Percentiles rank a stretch among this genome's conserved stretches.
phyloP scores from a whole-genome alignment of 345 rosid species.

The Crucihimalaya himalaica region DNA sequence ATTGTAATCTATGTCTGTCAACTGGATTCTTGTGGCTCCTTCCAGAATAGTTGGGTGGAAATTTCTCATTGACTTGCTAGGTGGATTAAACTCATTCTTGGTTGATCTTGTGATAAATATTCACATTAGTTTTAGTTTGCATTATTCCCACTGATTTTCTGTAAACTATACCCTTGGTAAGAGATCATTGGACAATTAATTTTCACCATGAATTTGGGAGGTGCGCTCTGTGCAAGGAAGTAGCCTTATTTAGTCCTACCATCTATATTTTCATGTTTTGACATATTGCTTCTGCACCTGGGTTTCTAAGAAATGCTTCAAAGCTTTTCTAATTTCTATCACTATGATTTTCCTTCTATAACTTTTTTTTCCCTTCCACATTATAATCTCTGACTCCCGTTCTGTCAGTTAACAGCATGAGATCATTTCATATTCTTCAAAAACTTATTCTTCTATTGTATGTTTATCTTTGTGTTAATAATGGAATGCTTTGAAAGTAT shows the following conservation, averaged over 20 bases:
- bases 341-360: not conserved
- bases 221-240: conserved; percentile 6
- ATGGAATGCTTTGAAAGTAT: conserved; percentile 13
- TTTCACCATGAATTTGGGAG: conserved; percentile 1
- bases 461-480: conserved; percentile 4
- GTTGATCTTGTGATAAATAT: not conserved
- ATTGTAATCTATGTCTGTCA: conserved; percentile 1
- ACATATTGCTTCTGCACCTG: too few species aligned
- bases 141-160: not conserved
- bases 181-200: not conserved
- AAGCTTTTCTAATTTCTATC: too few species aligned
- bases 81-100: conserved; percentile 2
- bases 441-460: not conserved
- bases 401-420: conserved; percentile 6
- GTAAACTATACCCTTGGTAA: conserved; percentile 1
- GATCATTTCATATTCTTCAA: not conserved
- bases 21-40: conserved; percentile 15
- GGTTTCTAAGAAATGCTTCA: too few species aligned
- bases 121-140: conserved; percentile 16
- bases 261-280: too few species aligned
- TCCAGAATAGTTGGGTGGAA: conserved; percentile 3
- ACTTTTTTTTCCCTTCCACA: not conserved
- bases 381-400: not conserved
- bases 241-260: conserved; percentile 2
- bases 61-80: conserved; percentile 7